Conservation (phyloP, 2,329 filamentous ascomycete species). For the Sporothrix humicola region DNA sequence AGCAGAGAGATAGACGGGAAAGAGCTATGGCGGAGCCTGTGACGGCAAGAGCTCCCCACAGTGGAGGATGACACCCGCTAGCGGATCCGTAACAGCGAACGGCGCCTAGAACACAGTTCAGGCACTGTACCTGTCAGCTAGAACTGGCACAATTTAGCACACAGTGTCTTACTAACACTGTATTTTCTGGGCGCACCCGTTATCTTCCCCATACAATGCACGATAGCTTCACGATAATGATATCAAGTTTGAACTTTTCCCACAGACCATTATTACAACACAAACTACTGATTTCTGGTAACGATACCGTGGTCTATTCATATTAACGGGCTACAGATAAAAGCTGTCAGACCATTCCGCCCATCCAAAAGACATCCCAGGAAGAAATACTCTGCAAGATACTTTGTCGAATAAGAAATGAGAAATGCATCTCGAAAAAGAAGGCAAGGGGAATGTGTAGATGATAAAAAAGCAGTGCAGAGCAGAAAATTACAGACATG, state of each 20-base stretch:
- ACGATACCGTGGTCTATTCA: background rate
- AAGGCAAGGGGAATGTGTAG: background rate
- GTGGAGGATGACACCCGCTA: constrained; percentile 6
- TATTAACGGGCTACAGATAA: background rate
- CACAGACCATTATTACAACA: background rate
- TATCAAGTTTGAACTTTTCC: background rate
- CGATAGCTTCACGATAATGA: constrained; percentile 7
- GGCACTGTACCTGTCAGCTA: background rate
- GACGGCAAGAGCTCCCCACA: constrained; percentile 22
- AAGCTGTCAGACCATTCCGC: background rate
- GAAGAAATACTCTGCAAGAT: background rate
- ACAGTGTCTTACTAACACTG: background rate
- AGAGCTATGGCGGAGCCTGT: constrained; percentile 22
- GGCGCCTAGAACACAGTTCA: background rate
- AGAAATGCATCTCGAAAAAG: background rate
- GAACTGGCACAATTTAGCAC: background rate
- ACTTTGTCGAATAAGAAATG: background rate
- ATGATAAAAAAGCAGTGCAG: background rate
- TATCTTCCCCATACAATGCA: background rate
- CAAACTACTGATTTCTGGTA: constrained; percentile 3
- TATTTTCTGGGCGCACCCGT: constrained; percentile 3
- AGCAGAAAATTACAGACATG: background rate
- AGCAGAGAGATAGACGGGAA: background rate
- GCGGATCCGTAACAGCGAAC: background rate
- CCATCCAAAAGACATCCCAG: background rate